Evolutionary conservation across 1,139 yeast genomes (phyloP).

Genomic region (Nakaseomyces bracarensis): DNA sequence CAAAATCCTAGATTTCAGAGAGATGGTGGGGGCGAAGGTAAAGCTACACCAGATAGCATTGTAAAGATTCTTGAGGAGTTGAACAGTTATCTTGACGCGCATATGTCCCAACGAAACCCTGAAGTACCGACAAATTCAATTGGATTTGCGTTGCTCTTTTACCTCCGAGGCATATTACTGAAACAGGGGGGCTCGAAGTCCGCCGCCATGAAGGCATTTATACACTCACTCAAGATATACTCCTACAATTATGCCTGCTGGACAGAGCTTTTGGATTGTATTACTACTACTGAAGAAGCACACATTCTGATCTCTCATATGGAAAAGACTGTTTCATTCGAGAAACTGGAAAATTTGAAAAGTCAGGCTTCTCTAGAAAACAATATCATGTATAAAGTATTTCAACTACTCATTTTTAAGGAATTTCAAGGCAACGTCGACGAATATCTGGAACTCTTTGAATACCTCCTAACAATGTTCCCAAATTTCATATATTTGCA

Average conservation of each 20-base stretch:
- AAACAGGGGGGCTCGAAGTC: constrained; percentile 52
- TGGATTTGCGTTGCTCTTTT: constrained; percentile 44
- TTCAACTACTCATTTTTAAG: constrained; percentile 63
- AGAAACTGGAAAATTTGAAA: constrained; percentile 12
- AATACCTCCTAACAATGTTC: constrained; percentile 42
- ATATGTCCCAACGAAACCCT: background rate
- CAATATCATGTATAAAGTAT: constrained; percentile 56
- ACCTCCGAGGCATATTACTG: constrained; percentile 59
- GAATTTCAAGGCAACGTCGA: constrained; percentile 68
- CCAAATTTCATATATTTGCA: constrained; percentile 70
- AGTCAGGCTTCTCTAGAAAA: constrained; percentile 16
- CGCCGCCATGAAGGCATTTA: constrained; percentile 52
- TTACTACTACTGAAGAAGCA: constrained; percentile 59
- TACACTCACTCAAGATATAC: constrained; percentile 47
- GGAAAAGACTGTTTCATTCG: constrained; percentile 27
- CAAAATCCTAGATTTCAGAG: constrained; percentile 6
- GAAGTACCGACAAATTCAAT: constrained; percentile 24
- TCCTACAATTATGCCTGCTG: constrained; percentile 95
- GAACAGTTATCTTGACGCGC: constrained; percentile 34
- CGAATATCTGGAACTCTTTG: constrained; percentile 43
- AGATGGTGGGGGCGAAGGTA: constrained; percentile 13
- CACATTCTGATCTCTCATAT: constrained; percentile 39
- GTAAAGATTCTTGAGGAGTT: constrained; percentile 34
- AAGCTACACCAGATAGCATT: constrained; percentile 20
- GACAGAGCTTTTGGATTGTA: constrained; percentile 67